phyloP scores from a whole-genome alignment of 2,329 filamentous ascomycete genomes.

The Xylariomycetidae sp. region DNA sequence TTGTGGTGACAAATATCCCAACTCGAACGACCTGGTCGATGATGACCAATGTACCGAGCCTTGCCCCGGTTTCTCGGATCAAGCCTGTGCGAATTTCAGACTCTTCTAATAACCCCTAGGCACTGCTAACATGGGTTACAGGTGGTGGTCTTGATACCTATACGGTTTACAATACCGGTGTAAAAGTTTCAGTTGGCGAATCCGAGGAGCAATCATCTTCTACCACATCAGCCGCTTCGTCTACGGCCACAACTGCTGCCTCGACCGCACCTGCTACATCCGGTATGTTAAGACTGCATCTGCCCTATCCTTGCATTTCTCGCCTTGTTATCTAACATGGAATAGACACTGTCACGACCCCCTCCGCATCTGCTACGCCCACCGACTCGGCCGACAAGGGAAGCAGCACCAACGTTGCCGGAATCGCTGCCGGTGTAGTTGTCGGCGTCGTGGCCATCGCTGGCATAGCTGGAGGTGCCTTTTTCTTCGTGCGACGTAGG shows the following conservation, averaged over 20 bases:
- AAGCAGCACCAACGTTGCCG: constrained; percentile 64
- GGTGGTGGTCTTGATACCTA: constrained; percentile 40
- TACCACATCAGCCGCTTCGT: constrained; percentile 26
- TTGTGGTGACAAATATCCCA: constrained; percentile 68
- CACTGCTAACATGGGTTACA: constrained; percentile 14
- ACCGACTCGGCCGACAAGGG: constrained; percentile 13
- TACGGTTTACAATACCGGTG: constrained; percentile 48
- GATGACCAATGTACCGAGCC: constrained; percentile 58
- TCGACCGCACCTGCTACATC: no score
- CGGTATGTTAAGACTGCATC: no score
- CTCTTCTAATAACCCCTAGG: constrained; percentile 7
- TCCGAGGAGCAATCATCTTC: constrained; percentile 21
- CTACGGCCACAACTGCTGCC: constrained; percentile 19
- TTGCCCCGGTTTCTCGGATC: constrained; percentile 58
- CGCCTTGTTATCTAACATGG: no score
- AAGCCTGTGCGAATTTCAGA: constrained; percentile 57
- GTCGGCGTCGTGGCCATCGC: constrained; percentile 71
- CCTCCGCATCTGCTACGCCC: constrained; percentile 16
- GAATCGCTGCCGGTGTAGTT: constrained; percentile 83
- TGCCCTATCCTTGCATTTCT: no score
- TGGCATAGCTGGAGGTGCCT: constrained; percentile 61
- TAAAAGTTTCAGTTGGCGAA: constrained; percentile 35
- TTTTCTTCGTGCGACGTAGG: constrained; percentile 72
- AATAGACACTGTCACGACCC: constrained; percentile 10
- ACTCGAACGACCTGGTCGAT: constrained; percentile 46